Evolutionary conservation across 2,329 filamentous ascomycete species (phyloP), one percentile per base, ranked within the genome.

Genomic region (Colletotrichum costaricense): DNA sequence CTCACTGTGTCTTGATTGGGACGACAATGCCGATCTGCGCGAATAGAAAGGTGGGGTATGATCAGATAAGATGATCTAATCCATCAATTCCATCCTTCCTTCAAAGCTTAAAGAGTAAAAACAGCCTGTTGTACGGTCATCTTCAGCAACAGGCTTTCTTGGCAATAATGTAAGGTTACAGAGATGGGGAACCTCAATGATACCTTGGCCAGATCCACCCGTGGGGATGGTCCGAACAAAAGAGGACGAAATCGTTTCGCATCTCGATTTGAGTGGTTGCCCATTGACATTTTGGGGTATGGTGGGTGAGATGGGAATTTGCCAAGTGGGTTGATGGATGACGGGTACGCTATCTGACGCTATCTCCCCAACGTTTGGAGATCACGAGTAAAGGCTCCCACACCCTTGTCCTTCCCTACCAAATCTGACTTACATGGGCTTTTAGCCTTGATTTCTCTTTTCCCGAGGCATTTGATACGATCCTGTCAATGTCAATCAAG

Each of bases 281-380:
- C 22, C 14, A 19, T 7, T 11, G 30, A 8, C 5, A n/a, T n/a
- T 42, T 42, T 42, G 2, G 38, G 38, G 14, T 19, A 42, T 42
- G 38, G 38, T 42, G 38, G 38, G 38, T 19, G 38, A 42, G 38
- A 19, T 57, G 26, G 55, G 26, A 57, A 19, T 19, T 46, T 42
- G 42, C 22, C 22, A 5, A 24, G n/a, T 33, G 46, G 60, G n/a
- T 22, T 63, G 9, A 63, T 26, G 22, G 14, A 19, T n/a, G 30
- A 24, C 5, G 14, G 14, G 52, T 69, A 69, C 58, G 63, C 58
- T 72, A 63, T 69, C 58, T 52, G 58, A 55, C 38, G 65, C 69
- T 69, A 59, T 69, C 69, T 22, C 26, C 5, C 38, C 42, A 12
- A 5, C 11, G n/a, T 69, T 54, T 69, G 54, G 42, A 49, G 42